phyloP scores from a whole-genome alignment of 2,329 filamentous ascomycete genomes.

The Colletotrichum horii region DNA sequence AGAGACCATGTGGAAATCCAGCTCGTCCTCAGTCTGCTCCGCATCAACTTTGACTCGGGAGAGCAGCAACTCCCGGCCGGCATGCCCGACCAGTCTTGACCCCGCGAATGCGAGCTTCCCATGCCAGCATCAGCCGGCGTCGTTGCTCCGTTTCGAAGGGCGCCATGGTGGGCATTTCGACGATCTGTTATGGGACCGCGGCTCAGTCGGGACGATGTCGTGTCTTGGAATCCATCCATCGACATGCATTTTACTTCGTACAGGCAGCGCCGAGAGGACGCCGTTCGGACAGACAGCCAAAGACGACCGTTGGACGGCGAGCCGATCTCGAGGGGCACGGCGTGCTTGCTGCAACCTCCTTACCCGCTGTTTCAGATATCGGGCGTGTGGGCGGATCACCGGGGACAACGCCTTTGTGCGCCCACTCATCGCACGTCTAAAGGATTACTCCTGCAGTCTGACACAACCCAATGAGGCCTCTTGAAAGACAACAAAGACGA shows the following conservation, averaged over 20 bases:
- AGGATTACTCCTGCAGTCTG: not conserved
- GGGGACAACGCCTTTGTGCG: slow-evolving; percentile 1
- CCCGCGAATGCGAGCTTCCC: not conserved
- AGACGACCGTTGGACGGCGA: not conserved
- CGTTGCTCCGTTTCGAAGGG: not conserved
- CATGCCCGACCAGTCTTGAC: not conserved
- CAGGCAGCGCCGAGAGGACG: not conserved
- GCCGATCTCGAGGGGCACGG: slow-evolving; percentile 2
- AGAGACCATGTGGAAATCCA: not conserved
- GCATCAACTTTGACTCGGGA: not conserved
- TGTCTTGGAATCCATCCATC: not conserved
- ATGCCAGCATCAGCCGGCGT: not conserved
- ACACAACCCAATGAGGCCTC: not conserved
- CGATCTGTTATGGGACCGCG: not conserved
- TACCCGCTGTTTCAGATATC: slow-evolving; percentile 20
- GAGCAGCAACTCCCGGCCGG: not conserved
- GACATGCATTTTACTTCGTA: not conserved
- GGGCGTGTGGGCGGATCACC: slow-evolving; percentile 12
- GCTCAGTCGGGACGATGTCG: not conserved
- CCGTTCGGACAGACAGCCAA: not conserved
- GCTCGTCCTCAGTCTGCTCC: not conserved
- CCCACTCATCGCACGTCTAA: not conserved
- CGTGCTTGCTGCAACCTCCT: slow-evolving; percentile 10
- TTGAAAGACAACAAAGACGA: not conserved
- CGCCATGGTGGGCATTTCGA: not conserved